Evolutionary conservation across 805 yeast genomes (phyloP), one percentile per base, ranked within the genome.

Genomic region (Maudiozyma serrabonitensis): DNA sequence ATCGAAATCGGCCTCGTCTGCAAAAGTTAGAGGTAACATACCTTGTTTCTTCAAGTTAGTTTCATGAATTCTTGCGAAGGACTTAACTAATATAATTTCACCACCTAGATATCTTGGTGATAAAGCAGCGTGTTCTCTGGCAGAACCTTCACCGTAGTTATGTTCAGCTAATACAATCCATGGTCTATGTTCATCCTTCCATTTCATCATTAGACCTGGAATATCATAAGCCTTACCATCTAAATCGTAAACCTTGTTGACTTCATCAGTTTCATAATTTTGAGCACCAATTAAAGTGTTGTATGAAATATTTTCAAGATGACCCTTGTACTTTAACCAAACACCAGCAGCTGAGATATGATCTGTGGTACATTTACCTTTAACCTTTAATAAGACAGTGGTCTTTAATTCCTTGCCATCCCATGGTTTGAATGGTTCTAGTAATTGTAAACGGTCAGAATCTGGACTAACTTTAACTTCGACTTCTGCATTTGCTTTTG

Each of bases 331-430:
- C 75, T 93, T 93, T 71, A 91, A 79, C 99, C 99, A 91, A 15
- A 84, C 95, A 63, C 99, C 99, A 43, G 99, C 99, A 47, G 98
- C 98, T 25, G 97, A 89, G 59, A 91, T 93, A 67, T 91, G 99
- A 68, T 91, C 99, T 38, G 99, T 91, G 41, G 99, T 91, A 76
- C 98, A 93, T 70, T 91, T 91, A 55, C 99, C 99, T 71, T 88
- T 91, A 43, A 93, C 98, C 71, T 91, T 91, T 64, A 91, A 70
- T 53, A 90, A 71, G 1, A 91, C 86, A 45, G 79, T 79, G 34
- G 89, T 79, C 54, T 79, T 74, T 56, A 91, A 69, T 67, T 91
- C 99, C 64, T 87, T 67, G 49, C 95, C 95, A 53, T 82, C 72
- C 95, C 96, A 91, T 21, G 91, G 76, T 43, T 75, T 69, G 67